phyloP scores from a whole-genome alignment of 805 yeast species.

The Cyberlindnera xylosilytica region DNA sequence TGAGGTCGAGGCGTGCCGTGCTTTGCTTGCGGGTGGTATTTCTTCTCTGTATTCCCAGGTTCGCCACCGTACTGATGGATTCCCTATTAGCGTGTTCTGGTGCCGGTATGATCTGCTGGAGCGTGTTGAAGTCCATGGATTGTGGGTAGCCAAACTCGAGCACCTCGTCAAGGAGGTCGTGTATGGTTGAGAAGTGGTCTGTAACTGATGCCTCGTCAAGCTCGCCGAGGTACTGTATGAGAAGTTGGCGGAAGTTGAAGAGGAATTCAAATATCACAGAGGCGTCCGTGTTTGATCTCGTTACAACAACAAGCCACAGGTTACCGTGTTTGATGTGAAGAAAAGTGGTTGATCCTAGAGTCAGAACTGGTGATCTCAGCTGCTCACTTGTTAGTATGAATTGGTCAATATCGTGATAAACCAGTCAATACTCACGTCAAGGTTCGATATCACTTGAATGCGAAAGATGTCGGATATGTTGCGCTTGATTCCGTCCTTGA shows the following conservation, averaged over 20 bases:
- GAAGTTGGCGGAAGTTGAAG: slow-evolving; percentile 53
- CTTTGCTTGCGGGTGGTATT: slow-evolving; percentile 6
- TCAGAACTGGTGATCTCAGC: slow-evolving; percentile 68
- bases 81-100: slow-evolving; percentile 4
- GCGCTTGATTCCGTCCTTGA: slow-evolving; percentile 71
- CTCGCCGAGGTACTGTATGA: slow-evolving; percentile 39
- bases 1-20: slow-evolving; percentile 2
- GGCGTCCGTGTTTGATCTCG: slow-evolving; percentile 85
- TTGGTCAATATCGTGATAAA: no score
- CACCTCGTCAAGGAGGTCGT: slow-evolving; percentile 75
- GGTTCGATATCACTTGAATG: slow-evolving; percentile 80
- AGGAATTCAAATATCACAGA: slow-evolving; percentile 76
- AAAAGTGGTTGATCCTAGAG: slow-evolving; percentile 91
- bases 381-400: no score
- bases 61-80: neutral
- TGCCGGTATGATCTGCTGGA: slow-evolving; percentile 35
- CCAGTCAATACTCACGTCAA: slow-evolving; percentile 44
- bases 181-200: slow-evolving; percentile 64
- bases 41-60: neutral
- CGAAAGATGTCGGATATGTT: slow-evolving; percentile 85
- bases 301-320: slow-evolving; percentile 84
- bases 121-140: slow-evolving; percentile 47
- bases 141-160: slow-evolving; percentile 79
- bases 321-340: slow-evolving; percentile 62
- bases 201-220: slow-evolving; percentile 47